Percentiles rank a stretch among this genome's conserved stretches.
Evolutionary conservation across 345 rosid genomes (phyloP).

Genomic region (Eucalyptus fibrosa): DNA sequence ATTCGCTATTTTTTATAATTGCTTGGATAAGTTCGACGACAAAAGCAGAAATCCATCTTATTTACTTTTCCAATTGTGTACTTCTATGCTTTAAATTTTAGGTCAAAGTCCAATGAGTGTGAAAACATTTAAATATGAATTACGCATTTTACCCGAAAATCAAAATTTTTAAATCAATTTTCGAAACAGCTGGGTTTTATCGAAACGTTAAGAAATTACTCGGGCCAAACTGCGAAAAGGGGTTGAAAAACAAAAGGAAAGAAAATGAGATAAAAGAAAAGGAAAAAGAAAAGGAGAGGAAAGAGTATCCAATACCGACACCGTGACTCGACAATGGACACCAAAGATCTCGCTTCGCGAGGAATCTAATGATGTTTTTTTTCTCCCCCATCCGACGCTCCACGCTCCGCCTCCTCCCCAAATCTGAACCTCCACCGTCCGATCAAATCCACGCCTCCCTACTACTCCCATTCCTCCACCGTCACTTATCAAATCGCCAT

Average conservation of each 20-base stretch:
- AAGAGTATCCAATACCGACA: conserved; percentile 27
- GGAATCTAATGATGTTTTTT: not conserved
- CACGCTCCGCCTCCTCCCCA: not conserved
- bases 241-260: not conserved
- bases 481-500: not conserved
- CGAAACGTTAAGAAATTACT: not conserved
- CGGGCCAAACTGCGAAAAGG: not conserved
- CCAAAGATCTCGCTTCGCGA: not conserved
- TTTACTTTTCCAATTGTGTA: not conserved
- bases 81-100: not conserved
- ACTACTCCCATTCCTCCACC: not conserved
- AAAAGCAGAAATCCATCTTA: not conserved
- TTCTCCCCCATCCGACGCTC: conserved; percentile 27
- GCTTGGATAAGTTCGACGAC: too few species aligned
- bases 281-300: not conserved
- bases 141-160: not conserved
- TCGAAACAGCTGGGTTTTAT: not conserved
- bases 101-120: not conserved
- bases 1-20: not conserved
- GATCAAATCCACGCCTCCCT: conserved; percentile 18
- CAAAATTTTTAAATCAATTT: too few species aligned
- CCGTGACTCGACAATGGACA: not conserved
- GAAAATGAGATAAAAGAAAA: not conserved
- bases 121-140: too few species aligned
- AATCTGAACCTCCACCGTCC: conserved; percentile 51